Base-by-base conservation (phyloP, 352 stramenopile species). In the Globisporangium middletonii region DNA sequence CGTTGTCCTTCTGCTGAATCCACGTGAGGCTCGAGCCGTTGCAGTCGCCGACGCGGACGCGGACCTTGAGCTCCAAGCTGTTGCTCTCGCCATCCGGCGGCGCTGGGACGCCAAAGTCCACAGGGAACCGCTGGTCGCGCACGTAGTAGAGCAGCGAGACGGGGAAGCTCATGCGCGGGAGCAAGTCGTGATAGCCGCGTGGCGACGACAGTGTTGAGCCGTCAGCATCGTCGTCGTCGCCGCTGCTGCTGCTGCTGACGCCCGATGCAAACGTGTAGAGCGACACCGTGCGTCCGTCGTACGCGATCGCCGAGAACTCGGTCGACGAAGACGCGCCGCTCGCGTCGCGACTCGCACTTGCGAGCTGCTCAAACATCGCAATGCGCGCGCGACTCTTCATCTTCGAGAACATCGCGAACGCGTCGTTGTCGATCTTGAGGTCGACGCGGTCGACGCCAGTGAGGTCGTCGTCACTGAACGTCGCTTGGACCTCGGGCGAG, bases 111-210 rank as follows among this genome's bases (percentile, higher is more conserved):
- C 76, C 75, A 56, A 94, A 63, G n/a, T 85, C 72, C 8, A 92
- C 71, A n/a, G 82, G 82, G 57, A 90, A 94, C 16, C 73, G 73
- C 26, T 81, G 68, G 13, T 88, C 84, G 23, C 71, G 73, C 59
- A 94, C 77, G 59, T 92, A 94, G 52, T 91, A 86, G 33, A 88
- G 57, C 28, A 94, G 51, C 28, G 82, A 89, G 5, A 88, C 64
- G 0, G 82, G 81, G 42, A 91, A 88, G 45, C 78, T 88, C 64
- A 88, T 78, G 13, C 75, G 68, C 4, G 69, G 64, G 9, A 88
- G 42, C 1, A 68, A 48, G 11, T 41, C 42, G 28, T 28, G 11
- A 18, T 49, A 45, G 15, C 30, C 8, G 30, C 15, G 11, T 38
- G 4, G 8, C 46, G 23, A 23, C 23, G 23, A 23, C 23, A 35